Evolutionary conservation across 2,329 filamentous ascomycete genomes (phyloP).

Genomic region (Plenodomus biglobosus): DNA sequence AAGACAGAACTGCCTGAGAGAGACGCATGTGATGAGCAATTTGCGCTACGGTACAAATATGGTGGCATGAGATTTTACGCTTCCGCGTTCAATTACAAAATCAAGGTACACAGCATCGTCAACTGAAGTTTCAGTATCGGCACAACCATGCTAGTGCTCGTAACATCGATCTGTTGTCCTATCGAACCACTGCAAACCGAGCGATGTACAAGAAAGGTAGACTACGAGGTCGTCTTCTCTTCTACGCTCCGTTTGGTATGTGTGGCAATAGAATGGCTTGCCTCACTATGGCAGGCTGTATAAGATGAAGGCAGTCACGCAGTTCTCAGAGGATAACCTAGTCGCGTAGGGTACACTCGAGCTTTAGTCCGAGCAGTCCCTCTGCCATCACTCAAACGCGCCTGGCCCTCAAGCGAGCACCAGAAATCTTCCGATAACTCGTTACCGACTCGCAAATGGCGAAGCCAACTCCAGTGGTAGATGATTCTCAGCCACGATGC

Average conservation of each 20-base stretch:
- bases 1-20: too few relatives aligned
- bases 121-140: constrained; percentile 1
- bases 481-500: constrained; percentile 16
- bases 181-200: neutral
- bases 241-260: neutral
- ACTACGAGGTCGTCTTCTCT: neutral
- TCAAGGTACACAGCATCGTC: constrained; percentile 2
- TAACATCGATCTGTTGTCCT: neutral
- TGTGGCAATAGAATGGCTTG: neutral
- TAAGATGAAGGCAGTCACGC: neutral
- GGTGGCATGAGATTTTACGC: neutral
- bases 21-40: neutral
- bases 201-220: neutral
- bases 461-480: constrained; percentile 9
- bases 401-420: neutral
- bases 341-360: neutral
- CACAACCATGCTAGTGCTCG: constrained; percentile 4
- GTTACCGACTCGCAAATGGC: constrained; percentile 9
- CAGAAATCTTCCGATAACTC: neutral
- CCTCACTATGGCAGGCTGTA: neutral
- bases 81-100: neutral
- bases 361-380: neutral
- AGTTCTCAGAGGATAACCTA: too few relatives aligned
- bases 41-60: neutral
- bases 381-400: neutral